Evolutionary conservation across 2,329 filamentous ascomycete species (phyloP), one percentile per base, ranked within the genome.

Genomic region (Microcyclospora pomicola): DNA sequence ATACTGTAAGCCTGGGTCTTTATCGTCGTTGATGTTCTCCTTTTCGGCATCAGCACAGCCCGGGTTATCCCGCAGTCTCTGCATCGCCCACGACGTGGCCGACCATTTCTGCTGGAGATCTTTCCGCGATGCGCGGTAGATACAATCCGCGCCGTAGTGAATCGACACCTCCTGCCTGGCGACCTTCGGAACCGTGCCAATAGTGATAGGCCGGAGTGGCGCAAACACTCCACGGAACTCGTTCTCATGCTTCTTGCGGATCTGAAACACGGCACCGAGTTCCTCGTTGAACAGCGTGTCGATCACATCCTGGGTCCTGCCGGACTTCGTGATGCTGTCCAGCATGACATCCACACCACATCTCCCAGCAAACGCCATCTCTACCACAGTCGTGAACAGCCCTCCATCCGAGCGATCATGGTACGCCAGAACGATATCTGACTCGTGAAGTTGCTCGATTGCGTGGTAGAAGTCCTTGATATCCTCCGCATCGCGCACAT

Each of bases 351-450:
- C 82, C 24, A 85, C 72, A 43, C 88, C 91, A 53, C 83, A 92
- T 39, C 87, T 81, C 19, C 91, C 91, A 27, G 91, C 88, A 58
- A 96, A 96, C 76, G 93, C 92, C 91, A 96, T 96, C 63, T 98
- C 91, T 2, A 79, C 83, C 27, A 96, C 65, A 5, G 88, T 87
- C 1, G 88, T 91, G 56, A 96, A 75, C 9, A 96, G 67, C 53
- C 91, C 91, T 59, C 88, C 91, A 58, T 96, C 88, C 0, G 86
- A 95, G 34, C 82, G 74, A 61, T 96, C 91, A 59, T 96, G 91
- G 59, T 96, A 96, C 3, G 88, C 88, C 15, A 96, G 73, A 9
- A 96, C 87, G 42, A 82, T 72, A 15, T 72, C 73, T 19, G 72
- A 64, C 47, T 82, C 74, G 49, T 80, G 74, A 2, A 80, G 62